phyloP scores from a whole-genome alignment of 768 basidiomycete species.

The Postia placenta region DNA sequence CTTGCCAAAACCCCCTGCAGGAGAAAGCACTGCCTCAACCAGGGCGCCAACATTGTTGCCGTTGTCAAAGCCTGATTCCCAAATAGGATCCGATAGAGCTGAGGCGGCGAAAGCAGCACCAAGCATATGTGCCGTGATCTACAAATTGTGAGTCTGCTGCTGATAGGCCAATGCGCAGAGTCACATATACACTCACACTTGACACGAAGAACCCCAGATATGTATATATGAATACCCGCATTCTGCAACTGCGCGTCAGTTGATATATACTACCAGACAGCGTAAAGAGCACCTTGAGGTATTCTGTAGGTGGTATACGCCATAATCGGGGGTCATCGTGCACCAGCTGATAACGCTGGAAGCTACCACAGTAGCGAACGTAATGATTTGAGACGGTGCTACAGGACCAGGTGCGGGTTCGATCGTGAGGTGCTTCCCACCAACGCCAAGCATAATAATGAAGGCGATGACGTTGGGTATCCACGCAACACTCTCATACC shows the following conservation, averaged over 20 bases:
- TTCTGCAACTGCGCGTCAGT: conserved; percentile 14
- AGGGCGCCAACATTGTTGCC: conserved; percentile 38
- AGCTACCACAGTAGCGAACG: conserved; percentile 39
- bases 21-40: conserved; percentile 31
- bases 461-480: conserved; percentile 33
- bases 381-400: conserved; percentile 29
- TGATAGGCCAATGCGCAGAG: too few species aligned
- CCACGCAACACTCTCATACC: conserved; percentile 35
- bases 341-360: conserved; percentile 40
- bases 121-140: conserved; percentile 36
- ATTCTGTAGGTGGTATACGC: conserved; percentile 35
- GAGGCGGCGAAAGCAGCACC: conserved; percentile 42
- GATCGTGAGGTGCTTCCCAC: conserved; percentile 28
- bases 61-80: conserved; percentile 35
- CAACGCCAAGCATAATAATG: conserved; percentile 31
- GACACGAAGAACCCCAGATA: conserved; percentile 40
- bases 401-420: conserved; percentile 22
- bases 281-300: conserved; percentile 24
- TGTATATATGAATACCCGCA: conserved; percentile 37
- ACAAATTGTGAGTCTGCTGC: too few species aligned
- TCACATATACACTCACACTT: conserved; percentile 34
- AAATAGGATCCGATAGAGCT: conserved; percentile 30
- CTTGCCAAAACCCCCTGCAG: conserved; percentile 38
- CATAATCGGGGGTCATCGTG: conserved; percentile 41
- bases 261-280: neutral